Evolutionary conservation across 441 rosid species (phyloP), one percentile per base, ranked within the genome.

Genomic region (Brassica hybrid): DNA sequence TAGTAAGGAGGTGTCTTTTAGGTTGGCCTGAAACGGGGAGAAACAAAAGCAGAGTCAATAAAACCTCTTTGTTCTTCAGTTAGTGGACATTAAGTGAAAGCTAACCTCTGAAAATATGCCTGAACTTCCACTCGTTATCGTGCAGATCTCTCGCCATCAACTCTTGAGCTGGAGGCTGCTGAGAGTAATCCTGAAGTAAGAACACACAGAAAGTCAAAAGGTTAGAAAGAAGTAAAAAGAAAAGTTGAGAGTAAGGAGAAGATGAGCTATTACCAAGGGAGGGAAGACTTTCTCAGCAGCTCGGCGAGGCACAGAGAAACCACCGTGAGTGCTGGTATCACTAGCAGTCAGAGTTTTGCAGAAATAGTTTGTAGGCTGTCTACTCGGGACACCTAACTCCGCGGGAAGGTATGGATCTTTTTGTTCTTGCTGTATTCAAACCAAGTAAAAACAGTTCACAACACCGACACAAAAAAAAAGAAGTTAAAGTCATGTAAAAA

Each of bases 211-310:
- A 27, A 5, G 6, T 30, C 38, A 50, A 1, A 1, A 19, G 30
- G 21, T 76, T 19, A 72, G 56, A 50, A 23, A 54, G 23, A 32
- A 66, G n/a, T n/a, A 25, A 18, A 56, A 4, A 0, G 1, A 48
- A 41, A 5, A 1, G 1, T 19, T 17, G 56, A 23, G n/a, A 61
- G 0, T 3, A 23, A 36, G n/a, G n/a, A n/a, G 50, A 69, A 45
- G 17, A 77, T 38, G 71, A 79, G 65, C 0, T n/a, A n/a, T n/a
- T 86, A 96, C 98, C 93, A 96, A 77, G 6, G 99, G 97, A 69
- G 99, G 98, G 67, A 96, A 96, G 69, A 96, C 98, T 90, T 96
- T 96, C 83, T 96, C 98, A 73, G 99, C 99, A 67, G 99, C 96
- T 66, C 98, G 89, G 17, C 98, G 98, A 79, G 99, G 99, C 41